Evolutionary conservation across 2,329 filamentous ascomycete genomes (phyloP).

Genomic region (Zymoseptoria pseudotritici): DNA sequence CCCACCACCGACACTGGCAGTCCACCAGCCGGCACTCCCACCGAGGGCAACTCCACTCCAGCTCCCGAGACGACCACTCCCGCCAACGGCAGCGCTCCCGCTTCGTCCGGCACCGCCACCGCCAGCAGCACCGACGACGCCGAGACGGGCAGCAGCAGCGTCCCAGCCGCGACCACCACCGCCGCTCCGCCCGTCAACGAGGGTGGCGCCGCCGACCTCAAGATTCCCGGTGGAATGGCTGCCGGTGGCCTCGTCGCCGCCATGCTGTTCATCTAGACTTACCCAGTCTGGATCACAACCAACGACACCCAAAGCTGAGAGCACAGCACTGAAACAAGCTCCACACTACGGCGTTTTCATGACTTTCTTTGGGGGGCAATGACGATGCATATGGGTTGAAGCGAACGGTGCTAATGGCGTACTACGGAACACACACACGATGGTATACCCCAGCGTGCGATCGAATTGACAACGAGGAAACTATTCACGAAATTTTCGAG

Average conservation of each 20-base stretch:
- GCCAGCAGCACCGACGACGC: constrained; percentile 12
- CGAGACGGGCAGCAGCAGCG: constrained; percentile 3
- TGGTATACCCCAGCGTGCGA: constrained; percentile 18
- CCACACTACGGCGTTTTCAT: constrained; percentile 1
- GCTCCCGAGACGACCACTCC: constrained; percentile 8
- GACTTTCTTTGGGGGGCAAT: neutral
- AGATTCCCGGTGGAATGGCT: constrained; percentile 14
- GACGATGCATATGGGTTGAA: constrained; percentile 8
- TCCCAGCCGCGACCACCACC: constrained; percentile 10
- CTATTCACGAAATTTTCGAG: neutral
- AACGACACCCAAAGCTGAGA: constrained; percentile 8
- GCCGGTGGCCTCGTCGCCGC: constrained; percentile 18
- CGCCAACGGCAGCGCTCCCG: constrained; percentile 14
- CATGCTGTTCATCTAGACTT: constrained; percentile 15
- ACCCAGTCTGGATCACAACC: neutral
- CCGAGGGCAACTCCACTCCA: constrained; percentile 10
- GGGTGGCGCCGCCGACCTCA: constrained; percentile 12
- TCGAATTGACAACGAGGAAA: constrained; percentile 6
- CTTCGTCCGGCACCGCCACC: constrained; percentile 10
- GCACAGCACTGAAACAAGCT: constrained; percentile 3
- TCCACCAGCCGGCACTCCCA: constrained; percentile 5
- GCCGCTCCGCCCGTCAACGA: constrained; percentile 10
- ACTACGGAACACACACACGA: constrained; percentile 10
- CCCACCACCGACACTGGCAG: neutral
- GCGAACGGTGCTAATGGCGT: constrained; percentile 17